Evolutionary conservation across 2,329 filamentous ascomycete species (phyloP).

Genomic region (Diaporthe longicolla): DNA sequence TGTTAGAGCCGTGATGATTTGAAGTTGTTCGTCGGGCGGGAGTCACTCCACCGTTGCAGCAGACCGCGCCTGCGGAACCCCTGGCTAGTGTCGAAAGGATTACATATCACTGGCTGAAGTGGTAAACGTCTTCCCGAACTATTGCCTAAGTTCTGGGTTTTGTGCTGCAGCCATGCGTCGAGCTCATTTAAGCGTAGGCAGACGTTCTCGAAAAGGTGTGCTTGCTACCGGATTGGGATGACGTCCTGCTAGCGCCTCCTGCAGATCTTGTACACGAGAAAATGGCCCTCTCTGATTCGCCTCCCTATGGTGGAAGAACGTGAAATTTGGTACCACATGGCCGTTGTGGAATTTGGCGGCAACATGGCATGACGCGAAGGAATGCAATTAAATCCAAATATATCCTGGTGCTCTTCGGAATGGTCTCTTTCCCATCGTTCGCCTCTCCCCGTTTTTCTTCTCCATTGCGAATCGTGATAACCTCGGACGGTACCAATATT

Average conservation of each 20-base stretch:
- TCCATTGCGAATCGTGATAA: neutral
- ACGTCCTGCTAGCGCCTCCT: conserved; percentile 23
- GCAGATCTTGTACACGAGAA: conserved; percentile 1
- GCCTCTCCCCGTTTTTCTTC: neutral
- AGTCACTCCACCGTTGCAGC: conserved; percentile 4
- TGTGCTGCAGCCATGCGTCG: conserved; percentile 24
- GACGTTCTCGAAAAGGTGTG: conserved; percentile 13
- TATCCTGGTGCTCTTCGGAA: neutral
- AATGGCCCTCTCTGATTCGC: conserved; percentile 9
- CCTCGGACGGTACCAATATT: neutral
- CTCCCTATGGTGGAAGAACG: conserved; percentile 21
- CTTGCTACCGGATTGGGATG: conserved; percentile 2
- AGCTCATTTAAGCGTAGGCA: conserved; percentile 26
- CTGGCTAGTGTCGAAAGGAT: neutral
- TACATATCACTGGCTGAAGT: neutral
- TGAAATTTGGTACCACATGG: conserved; percentile 1
- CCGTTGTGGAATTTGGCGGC: conserved; percentile 18
- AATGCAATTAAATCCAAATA: conserved; percentile 20
- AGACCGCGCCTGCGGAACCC: neutral
- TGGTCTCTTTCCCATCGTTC: neutral
- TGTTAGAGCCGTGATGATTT: neutral
- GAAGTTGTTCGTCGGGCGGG: neutral
- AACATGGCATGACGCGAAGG: conserved; percentile 23
- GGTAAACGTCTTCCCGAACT: neutral
- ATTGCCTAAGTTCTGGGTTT: neutral